Base-by-base conservation (phyloP, 805 yeast species). In the Yarrowia sp. region DNA sequence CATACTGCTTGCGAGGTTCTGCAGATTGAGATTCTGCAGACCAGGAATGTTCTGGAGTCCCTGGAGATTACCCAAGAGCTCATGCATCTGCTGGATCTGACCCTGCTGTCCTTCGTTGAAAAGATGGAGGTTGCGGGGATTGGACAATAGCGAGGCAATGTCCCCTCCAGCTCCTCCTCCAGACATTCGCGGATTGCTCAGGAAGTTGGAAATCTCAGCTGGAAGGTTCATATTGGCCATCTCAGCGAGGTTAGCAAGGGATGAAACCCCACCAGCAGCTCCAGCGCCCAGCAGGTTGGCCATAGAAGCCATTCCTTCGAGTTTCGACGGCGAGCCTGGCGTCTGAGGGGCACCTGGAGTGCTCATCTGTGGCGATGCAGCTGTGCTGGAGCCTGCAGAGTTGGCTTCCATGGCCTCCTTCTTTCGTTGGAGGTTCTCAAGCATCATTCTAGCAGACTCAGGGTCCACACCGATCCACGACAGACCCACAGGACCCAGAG, bases 401-500 rank as follows among this genome's bases (percentile, higher is more conserved):
- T 17, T 33, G 30, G 49, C 39, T 14, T 42, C 50, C 39, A 58
- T 33, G 15, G 44, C 19, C 30, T 61, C 66, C 46, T 61, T 61
- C 46, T 61, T 61, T 9, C 66, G 43, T 9, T 61, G 66, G 9
- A 61, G 46, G 38, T 61, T 61, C 34, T 61, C 66, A 12, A 61
- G 44, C 66, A 61, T 61, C 66, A 61, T 61, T 34, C 66, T 14
- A 12, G 66, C 66, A 46, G 66, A 61, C 38, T 61, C 66, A 12
- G 66, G 66, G 38, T 61, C 66, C 17, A 61, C 66, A 2, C 66
- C 66, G 20, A 61, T 61, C 66, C 66, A 61, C 9, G 66, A 61
- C 9, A 61, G 36, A 9, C 66, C 66, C 19, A 61, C 66, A 9
- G 66, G 66, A 1, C 93, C 87, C 74, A 91, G 90, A 73, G 89